A percentile compares a stretch with the other conserved stretches of the same genome.
These are phyloP conservation scores for Kodamaea sp. DNA, from an alignment of 1,139 yeast genomes.

Conservation along the genomic window DNA sequence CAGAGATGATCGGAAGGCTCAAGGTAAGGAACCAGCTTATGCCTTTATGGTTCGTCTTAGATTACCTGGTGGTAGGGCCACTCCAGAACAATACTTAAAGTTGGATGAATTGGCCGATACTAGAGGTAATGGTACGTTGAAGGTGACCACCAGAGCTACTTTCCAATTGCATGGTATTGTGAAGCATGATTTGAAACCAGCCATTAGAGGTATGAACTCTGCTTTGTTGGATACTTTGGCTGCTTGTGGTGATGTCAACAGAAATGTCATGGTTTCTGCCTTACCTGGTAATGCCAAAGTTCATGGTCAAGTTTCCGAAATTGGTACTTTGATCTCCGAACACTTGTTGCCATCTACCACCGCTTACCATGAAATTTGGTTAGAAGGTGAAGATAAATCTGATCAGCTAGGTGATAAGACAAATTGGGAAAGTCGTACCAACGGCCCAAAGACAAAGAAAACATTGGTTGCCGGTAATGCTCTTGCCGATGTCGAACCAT, in stretches of 20 bases:
- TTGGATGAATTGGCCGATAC: slow-evolving; percentile 79
- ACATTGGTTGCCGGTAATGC: slow-evolving; percentile 86
- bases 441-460: slow-evolving; percentile 76
- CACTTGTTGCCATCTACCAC: slow-evolving; percentile 86
- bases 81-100: slow-evolving; percentile 84
- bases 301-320: slow-evolving; percentile 67
- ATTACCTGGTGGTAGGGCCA: slow-evolving; percentile 88
- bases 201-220: slow-evolving; percentile 90
- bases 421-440: slow-evolving; percentile 69
- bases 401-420: slow-evolving; percentile 67
- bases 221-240: slow-evolving; percentile 91
- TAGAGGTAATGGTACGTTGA: slow-evolving; percentile 90
- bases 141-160: slow-evolving; percentile 95
- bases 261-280: slow-evolving; percentile 92
- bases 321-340: slow-evolving; percentile 70
- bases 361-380: slow-evolving; percentile 96
- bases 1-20: slow-evolving; percentile 86
- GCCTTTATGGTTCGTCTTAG: slow-evolving; percentile 96
- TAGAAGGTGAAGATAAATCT: slow-evolving; percentile 76
- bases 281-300: slow-evolving; percentile 80
- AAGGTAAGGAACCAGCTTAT: slow-evolving; percentile 93
- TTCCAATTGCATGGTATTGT: slow-evolving; percentile 95
- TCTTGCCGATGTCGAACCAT: slow-evolving; percentile 79
- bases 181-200: slow-evolving; percentile 83
- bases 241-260: slow-evolving; percentile 97